A percentile compares a stretch with the other conserved stretches of the same genome.
Conservation (phyloP, 805 yeast species). For the Myxozyma neglecta region DNA sequence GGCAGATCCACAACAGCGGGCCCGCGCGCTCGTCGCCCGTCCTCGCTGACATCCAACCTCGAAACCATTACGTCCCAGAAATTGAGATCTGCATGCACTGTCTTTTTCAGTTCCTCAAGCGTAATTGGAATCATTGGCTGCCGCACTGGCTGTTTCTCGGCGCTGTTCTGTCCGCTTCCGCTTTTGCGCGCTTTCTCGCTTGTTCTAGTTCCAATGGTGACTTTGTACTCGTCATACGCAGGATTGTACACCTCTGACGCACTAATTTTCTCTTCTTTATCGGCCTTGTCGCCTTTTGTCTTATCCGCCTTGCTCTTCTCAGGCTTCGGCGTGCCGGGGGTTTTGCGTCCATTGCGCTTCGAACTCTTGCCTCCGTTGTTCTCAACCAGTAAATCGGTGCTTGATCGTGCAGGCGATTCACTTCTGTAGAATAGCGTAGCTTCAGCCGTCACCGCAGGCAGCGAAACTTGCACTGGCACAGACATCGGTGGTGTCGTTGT, state of each 20-base stretch:
- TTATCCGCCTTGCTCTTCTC: not conserved
- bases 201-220: constrained; percentile 6
- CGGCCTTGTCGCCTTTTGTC: too few relatives aligned
- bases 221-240: constrained; percentile 25
- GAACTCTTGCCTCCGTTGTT: not conserved
- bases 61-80: constrained; percentile 27
- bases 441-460: not conserved
- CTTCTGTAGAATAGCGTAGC: not conserved
- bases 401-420: constrained; percentile 11
- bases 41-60: not conserved
- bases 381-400: not conserved
- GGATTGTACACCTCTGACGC: not conserved
- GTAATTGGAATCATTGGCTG: constrained; percentile 42
- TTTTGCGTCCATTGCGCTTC: not conserved
- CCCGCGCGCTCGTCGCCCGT: constrained; percentile 20
- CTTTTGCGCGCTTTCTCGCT: not conserved
- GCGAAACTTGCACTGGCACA: too few relatives aligned
- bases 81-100: constrained; percentile 30
- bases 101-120: constrained; percentile 36
- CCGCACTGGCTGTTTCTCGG: constrained; percentile 34
- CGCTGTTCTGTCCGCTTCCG: constrained; percentile 1
- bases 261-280: too few relatives aligned
- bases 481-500: too few relatives aligned
- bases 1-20: constrained; percentile 1
- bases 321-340: not conserved